Evolutionary conservation across 805 yeast species (phyloP), one percentile per base, ranked within the genome.

Genomic region (Ogataea ramenticola): DNA sequence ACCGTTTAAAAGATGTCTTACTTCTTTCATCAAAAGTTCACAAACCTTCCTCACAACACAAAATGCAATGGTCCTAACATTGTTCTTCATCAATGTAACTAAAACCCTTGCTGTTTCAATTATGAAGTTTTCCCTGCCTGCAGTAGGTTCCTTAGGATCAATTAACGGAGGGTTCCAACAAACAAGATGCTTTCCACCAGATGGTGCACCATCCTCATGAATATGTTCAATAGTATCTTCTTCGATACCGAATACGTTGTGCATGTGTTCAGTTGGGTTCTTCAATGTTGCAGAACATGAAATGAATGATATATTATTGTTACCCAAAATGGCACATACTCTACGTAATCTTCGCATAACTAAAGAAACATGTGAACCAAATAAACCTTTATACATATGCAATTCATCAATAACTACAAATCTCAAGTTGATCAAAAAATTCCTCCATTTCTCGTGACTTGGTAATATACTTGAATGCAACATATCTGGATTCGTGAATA

Each of bases 401-500:
- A 93, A 66, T 58, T 84, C 90, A 57, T 86, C 93, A 56, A 86
- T 88, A 44, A 93, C 80, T 3, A 93, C 85, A 53, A 72, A 84
- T 53, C 74, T 77, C 52, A 93, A 64, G 49, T 78, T 74, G 24
- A 64, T 55, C 8, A 93, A 64, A 56, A 90, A 86, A 35, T 74
- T 70, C 36, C 74, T 66, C 97, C 98, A 93, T 21, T 69, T 64
- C 27, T 74, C 74, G 62, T 84, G 86, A 43, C 77, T 75, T 0
- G 99, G 98, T 16, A 93, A 64, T 11, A 93, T 78, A 29, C 90
- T 80, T 0, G 87, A 74, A 60, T 93, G 98, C 2, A 93, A 67
- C 71, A 90, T 87, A 58, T 93, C 99, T 0, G 99, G 99, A 56
- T 93, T 93, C 0, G 98, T 87, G 60, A 93, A 88, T 11, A 93